These are phyloP conservation scores for Thielaviopsis musarum DNA, from an alignment of 2,329 filamentous ascomycete genomes.

Conservation along the genomic window DNA sequence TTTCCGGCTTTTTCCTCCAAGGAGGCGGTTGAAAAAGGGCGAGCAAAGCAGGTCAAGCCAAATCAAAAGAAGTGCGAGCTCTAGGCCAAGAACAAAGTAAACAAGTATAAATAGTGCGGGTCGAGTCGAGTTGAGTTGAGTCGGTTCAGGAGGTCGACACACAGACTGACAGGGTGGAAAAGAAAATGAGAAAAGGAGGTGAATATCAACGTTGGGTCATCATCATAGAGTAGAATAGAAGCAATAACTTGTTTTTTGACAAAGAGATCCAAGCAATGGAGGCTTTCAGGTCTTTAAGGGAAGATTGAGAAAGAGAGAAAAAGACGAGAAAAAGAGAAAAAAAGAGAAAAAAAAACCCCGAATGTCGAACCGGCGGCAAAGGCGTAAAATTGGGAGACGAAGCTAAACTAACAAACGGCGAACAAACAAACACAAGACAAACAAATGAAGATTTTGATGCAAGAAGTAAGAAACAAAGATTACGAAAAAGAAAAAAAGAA, in stretches of 20 bases:
- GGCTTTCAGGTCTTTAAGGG: too few species aligned
- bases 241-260: too few species aligned
- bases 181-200: background rate
- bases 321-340: background rate
- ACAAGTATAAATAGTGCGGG: background rate
- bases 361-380: background rate
- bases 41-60: background rate
- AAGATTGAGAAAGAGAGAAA: background rate
- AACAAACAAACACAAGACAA: background rate
- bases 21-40: background rate
- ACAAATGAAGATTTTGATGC: background rate
- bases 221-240: background rate
- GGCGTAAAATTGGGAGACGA: background rate
- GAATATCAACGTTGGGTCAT: background rate
- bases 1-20: background rate
- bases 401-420: background rate
- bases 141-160: background rate
- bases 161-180: background rate
- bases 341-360: background rate
- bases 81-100: background rate
- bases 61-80: background rate
- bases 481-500: background rate
- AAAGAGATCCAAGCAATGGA: too few species aligned
- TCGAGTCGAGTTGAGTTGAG: too few species aligned
- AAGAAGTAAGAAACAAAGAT: background rate